phyloP scores from a whole-genome alignment of 106 monocot species.

The Allium fistulosum region DNA sequence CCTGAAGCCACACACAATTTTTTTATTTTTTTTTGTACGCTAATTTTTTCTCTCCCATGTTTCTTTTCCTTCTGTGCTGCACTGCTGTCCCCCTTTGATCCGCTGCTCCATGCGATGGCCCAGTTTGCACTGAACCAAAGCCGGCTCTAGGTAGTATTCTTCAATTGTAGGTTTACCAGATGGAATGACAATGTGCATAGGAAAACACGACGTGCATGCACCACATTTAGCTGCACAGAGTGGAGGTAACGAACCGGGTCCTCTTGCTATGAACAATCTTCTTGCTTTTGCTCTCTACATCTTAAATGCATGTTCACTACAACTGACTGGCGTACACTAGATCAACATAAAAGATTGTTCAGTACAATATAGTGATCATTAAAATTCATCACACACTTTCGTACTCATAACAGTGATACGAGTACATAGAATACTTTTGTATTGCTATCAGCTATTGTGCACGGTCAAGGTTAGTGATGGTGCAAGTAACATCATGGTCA shows the following conservation, averaged over 20 bases:
- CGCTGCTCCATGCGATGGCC: too few species aligned
- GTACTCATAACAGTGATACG: background rate
- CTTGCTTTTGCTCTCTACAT: background rate
- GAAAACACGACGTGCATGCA: conserved; percentile 39
- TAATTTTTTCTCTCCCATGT: too few species aligned
- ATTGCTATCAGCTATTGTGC: too few species aligned
- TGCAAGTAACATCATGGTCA: too few species aligned
- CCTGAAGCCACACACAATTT: too few species aligned
- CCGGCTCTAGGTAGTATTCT: conserved; percentile 87
- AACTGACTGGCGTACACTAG: background rate
- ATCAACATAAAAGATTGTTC: too few species aligned
- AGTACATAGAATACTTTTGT: background rate
- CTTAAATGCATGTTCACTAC: background rate
- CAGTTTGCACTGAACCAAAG: too few species aligned
- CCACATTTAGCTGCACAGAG: conserved; percentile 38
- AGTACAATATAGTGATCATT: too few species aligned
- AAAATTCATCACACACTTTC: background rate
- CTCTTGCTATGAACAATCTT: background rate
- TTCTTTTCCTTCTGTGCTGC: too few species aligned
- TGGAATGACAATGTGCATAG: conserved; percentile 55
- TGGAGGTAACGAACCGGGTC: conserved; percentile 54
- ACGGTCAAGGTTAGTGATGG: too few species aligned
- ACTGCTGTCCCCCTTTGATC: too few species aligned
- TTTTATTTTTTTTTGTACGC: too few species aligned
- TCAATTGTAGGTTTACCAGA: conserved; percentile 35